Evolutionary conservation across 129 eudicot species (phyloP).

Genomic region (Glebionis coronaria): DNA sequence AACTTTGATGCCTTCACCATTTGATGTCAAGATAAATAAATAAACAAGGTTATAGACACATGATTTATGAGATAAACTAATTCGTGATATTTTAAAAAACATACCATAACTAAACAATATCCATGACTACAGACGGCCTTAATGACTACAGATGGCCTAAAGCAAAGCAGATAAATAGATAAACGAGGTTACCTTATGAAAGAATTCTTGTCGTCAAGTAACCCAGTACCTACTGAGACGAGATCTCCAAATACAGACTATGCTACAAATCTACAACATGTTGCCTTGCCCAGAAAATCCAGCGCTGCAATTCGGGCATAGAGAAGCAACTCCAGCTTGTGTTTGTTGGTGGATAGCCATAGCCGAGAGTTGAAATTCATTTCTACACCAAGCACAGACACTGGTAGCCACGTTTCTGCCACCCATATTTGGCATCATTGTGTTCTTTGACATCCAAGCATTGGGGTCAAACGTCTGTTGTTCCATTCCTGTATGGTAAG

Average conservation of each 20-base stretch:
- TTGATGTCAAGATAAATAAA: not conserved
- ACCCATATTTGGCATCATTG: constrained; percentile 45
- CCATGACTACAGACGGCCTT: constrained; percentile 17
- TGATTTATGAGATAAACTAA: not conserved
- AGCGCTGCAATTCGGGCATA: constrained; percentile 73
- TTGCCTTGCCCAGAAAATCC: constrained; percentile 58
- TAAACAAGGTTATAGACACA: not conserved
- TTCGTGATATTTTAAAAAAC: constrained; percentile 15
- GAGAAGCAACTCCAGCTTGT: constrained; percentile 58
- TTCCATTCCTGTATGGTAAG: constrained; percentile 36
- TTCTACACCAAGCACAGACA: constrained; percentile 81
- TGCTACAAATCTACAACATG: constrained; percentile 48
- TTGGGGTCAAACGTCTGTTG: constrained; percentile 55
- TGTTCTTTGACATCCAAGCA: constrained; percentile 65
- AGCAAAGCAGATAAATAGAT: constrained; percentile 7
- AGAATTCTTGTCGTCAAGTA: constrained; percentile 8
- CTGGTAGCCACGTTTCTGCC: constrained; percentile 39
- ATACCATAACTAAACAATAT: constrained; percentile 26
- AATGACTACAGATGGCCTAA: constrained; percentile 2
- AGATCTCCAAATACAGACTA: constrained; percentile 4
- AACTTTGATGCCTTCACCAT: too few species aligned
- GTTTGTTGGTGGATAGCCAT: constrained; percentile 38
- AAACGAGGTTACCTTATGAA: constrained; percentile 25
- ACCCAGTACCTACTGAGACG: constrained; percentile 13
- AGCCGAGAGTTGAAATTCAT: constrained; percentile 56